These are phyloP conservation scores for Phytopythium vexans DNA, from an alignment of 352 stramenopile species.

Conservation along the genomic window DNA sequence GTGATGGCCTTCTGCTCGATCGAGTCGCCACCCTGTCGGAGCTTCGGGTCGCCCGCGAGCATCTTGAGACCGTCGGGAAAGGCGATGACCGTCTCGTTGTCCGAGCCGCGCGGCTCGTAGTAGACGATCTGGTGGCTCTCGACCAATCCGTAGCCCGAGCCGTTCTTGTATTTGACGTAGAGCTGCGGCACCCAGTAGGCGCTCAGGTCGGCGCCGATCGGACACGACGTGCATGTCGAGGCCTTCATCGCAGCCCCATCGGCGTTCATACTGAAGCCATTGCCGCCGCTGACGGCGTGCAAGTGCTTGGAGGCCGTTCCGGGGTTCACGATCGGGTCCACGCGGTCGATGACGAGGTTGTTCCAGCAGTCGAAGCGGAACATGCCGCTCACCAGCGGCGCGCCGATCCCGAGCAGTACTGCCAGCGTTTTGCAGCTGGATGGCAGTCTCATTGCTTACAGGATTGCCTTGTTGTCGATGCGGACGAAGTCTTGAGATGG, in stretches of 20 bases:
- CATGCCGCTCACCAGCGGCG: slow-evolving; percentile 15
- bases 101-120: slow-evolving; percentile 31
- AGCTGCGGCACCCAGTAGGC: slow-evolving; percentile 53
- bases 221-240: slow-evolving; percentile 47
- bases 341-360: slow-evolving; percentile 47
- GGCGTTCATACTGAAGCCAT: slow-evolving; percentile 44
- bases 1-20: slow-evolving; percentile 42
- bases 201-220: slow-evolving; percentile 39
- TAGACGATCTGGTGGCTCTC: slow-evolving; percentile 56
- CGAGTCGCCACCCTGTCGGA: slow-evolving; percentile 25
- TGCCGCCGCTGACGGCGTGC: slow-evolving; percentile 43
- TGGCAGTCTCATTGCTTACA: neutral
- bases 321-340: slow-evolving; percentile 37
- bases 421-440: neutral
- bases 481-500: too few species aligned
- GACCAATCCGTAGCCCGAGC: slow-evolving; percentile 41
- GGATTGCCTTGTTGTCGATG: neutral
- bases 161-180: slow-evolving; percentile 58
- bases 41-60: slow-evolving; percentile 33
- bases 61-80: slow-evolving; percentile 49
- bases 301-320: slow-evolving; percentile 26
- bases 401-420: slow-evolving; percentile 4
- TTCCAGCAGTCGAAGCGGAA: slow-evolving; percentile 55
- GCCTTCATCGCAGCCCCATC: slow-evolving; percentile 33
- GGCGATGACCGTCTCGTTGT: slow-evolving; percentile 34